Conservation (phyloP, 2,329 filamentous ascomycete genomes). For the Aspergillus sergii region DNA sequence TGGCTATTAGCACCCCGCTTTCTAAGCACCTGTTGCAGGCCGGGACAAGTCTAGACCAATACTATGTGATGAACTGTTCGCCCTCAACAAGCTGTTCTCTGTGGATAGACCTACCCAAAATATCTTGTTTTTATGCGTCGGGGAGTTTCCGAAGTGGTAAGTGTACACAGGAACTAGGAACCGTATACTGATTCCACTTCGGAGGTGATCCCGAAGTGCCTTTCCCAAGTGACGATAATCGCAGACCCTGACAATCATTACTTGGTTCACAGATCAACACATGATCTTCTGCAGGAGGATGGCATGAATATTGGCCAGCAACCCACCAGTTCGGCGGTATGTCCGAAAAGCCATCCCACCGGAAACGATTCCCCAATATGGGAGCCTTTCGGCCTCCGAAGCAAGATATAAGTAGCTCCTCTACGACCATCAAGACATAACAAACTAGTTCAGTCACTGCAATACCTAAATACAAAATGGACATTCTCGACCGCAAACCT, state of each 20-base stretch:
- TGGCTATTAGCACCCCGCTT: too few relatives aligned
- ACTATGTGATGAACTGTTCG: not conserved
- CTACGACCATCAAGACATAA: not conserved
- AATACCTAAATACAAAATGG: slow-evolving; percentile 10
- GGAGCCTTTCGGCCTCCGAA: not conserved
- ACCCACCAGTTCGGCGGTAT: not conserved
- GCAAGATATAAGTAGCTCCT: not conserved
- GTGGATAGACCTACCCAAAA: not conserved
- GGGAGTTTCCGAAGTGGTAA: not conserved
- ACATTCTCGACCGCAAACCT: slow-evolving; percentile 17
- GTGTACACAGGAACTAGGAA: not conserved
- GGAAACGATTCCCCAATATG: not conserved
- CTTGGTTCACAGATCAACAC: not conserved
- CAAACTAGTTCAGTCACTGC: too few relatives aligned
- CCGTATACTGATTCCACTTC: not conserved
- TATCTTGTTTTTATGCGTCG: not conserved
- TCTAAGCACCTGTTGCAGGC: too few relatives aligned
- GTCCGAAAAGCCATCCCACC: not conserved
- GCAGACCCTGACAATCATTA: not conserved
- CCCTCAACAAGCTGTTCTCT: not conserved
- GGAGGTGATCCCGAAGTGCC: not conserved
- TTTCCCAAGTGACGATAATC: not conserved
- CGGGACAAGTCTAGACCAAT: not conserved
- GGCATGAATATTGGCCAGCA: not conserved
- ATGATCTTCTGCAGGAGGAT: not conserved